Evolutionary conservation across 2,329 filamentous ascomycete species (phyloP).

Genomic region (Ceratocystis destructans): DNA sequence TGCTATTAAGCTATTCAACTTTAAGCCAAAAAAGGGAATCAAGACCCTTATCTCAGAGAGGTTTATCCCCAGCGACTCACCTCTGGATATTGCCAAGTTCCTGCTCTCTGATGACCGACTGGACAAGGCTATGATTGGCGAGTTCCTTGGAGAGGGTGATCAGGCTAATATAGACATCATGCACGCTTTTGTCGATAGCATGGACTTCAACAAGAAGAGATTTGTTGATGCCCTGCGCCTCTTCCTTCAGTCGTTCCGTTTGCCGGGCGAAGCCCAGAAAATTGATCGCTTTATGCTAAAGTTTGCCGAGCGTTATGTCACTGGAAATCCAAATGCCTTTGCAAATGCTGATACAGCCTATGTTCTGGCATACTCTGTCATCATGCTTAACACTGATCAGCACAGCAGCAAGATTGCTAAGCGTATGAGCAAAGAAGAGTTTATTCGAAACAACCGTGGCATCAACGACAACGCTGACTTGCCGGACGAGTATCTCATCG

Average conservation of each 20-base stretch:
- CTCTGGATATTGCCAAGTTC: constrained; percentile 74
- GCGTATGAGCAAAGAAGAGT: constrained; percentile 91
- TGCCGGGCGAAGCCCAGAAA: constrained; percentile 94
- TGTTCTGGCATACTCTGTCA: constrained; percentile 89
- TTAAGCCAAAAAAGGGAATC: constrained; percentile 89
- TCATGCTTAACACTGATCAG: constrained; percentile 89
- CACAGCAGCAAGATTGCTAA: constrained; percentile 74
- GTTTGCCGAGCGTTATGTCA: constrained; percentile 90
- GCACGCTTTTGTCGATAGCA: constrained; percentile 91
- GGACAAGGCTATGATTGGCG: constrained; percentile 84
- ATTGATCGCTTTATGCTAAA: constrained; percentile 99
- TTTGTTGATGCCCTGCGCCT: constrained; percentile 86
- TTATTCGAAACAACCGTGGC: constrained; percentile 96
- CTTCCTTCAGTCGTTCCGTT: constrained; percentile 85
- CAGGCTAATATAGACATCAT: constrained; percentile 89
- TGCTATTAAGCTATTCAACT: constrained; percentile 86
- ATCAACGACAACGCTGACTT: constrained; percentile 95
- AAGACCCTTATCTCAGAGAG: constrained; percentile 71
- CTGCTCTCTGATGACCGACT: constrained; percentile 67
- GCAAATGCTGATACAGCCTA: constrained; percentile 97
- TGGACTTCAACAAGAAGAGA: constrained; percentile 83
- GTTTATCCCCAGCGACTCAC: constrained; percentile 68
- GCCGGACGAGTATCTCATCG: constrained; percentile 77
- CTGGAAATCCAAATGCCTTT: constrained; percentile 90
- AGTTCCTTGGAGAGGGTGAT: constrained; percentile 89